Conservation (phyloP, 129 eudicot species). For the Logfia minima region DNA sequence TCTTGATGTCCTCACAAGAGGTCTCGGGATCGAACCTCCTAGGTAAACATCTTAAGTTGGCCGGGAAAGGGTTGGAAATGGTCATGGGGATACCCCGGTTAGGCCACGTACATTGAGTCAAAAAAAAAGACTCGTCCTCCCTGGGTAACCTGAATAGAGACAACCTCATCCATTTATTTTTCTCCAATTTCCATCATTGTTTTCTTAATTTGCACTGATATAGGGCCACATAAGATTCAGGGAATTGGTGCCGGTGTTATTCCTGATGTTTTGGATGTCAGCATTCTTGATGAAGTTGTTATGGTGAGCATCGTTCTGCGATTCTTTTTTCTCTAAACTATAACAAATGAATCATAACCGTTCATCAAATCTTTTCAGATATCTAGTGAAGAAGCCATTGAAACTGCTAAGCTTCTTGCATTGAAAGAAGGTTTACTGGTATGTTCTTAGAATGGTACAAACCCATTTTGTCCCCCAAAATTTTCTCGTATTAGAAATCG, state of each 20-base stretch:
- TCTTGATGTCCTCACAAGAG: neutral
- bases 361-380: constrained; percentile 39
- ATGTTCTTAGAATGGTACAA: constrained; percentile 22
- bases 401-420: constrained; percentile 75
- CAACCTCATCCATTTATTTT: too few species aligned
- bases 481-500: neutral
- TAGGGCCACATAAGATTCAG: constrained; percentile 64
- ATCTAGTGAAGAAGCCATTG: constrained; percentile 69
- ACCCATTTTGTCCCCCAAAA: neutral
- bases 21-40: too few species aligned
- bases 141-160: too few species aligned
- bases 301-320: constrained; percentile 35
- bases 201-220: constrained; percentile 13
- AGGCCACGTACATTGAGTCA: too few species aligned
- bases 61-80: too few species aligned
- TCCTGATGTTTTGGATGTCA: constrained; percentile 49
- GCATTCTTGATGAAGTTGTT: constrained; percentile 57
- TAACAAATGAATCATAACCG: neutral
- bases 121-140: too few species aligned
- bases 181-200: neutral
- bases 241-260: constrained; percentile 71
- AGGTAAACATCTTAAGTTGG: too few species aligned
- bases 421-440: constrained; percentile 82
- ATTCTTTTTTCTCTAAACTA: neutral
- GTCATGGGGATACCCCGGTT: too few species aligned